Conservation (phyloP, 1,284 basidiomycete species). For the Fistulinella staudtii region DNA sequence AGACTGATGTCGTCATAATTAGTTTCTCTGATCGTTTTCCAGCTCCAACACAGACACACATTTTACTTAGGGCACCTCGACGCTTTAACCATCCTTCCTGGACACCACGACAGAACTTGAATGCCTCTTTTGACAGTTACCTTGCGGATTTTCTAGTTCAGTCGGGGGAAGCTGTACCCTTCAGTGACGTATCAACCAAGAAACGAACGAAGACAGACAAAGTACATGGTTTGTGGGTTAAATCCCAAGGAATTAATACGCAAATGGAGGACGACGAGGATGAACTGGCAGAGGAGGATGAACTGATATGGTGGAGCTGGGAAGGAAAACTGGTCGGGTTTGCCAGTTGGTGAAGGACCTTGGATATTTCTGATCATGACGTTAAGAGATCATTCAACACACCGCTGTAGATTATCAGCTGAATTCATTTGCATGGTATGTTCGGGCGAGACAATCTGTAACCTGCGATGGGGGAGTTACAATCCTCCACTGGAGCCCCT, state of each 20-base stretch:
- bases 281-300: conserved; percentile 48
- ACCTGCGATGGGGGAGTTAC: too few species aligned
- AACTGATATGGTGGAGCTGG: conserved; percentile 82
- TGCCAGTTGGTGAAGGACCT: conserved; percentile 50
- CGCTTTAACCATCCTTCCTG: conserved; percentile 68
- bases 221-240: conserved; percentile 62
- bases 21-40: neutral
- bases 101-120: conserved; percentile 64
- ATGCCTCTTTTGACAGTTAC: conserved; percentile 39
- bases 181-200: conserved; percentile 2
- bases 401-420: too few species aligned
- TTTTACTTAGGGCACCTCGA: conserved; percentile 67
- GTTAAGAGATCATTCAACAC: too few species aligned
- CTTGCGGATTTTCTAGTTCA: conserved; percentile 38
- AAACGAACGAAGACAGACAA: conserved; percentile 33
- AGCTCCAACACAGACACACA: conserved; percentile 69
- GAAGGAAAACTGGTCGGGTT: conserved; percentile 70
- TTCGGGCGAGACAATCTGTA: too few species aligned
- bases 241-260: conserved; percentile 22
- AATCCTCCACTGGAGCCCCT: too few species aligned
- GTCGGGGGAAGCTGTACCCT: conserved; percentile 14
- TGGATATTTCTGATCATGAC: too few species aligned
- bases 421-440: too few species aligned
- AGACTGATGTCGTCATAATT: neutral
- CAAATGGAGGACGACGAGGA: neutral